These are phyloP conservation scores for Cladosporium sphaerospermum DNA, from an alignment of 2,329 filamentous ascomycete species.

Conservation along the genomic window DNA sequence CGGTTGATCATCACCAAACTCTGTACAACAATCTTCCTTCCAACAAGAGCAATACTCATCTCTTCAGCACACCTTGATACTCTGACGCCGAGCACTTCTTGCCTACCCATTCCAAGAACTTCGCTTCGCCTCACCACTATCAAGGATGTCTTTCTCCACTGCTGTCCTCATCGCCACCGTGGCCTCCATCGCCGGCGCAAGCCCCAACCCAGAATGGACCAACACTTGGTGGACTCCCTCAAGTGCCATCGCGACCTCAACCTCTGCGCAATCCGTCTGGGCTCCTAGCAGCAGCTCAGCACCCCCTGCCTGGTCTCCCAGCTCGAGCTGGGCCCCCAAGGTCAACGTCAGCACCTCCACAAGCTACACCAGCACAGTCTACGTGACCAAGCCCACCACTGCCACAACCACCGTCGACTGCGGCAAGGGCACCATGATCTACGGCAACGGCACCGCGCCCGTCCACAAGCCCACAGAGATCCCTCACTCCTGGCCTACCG, in stretches of 20 bases:
- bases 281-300: not conserved
- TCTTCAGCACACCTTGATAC: conserved; percentile 3
- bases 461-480: not conserved
- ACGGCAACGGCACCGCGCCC: conserved; percentile 6
- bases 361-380: conserved; percentile 11
- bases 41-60: not conserved
- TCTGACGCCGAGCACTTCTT: conserved; percentile 7
- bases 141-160: conserved; percentile 11
- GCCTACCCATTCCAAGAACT: not conserved
- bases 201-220: not conserved
- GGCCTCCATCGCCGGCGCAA: not conserved
- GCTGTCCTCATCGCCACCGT: conserved; percentile 1
- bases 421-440: conserved; percentile 10
- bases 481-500: conserved; percentile 1
- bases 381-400: conserved; percentile 9
- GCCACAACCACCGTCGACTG: conserved; percentile 7
- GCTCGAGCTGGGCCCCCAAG: conserved; percentile 6
- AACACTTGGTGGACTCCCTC: conserved; percentile 11
- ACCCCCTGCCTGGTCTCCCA: conserved; percentile 1
- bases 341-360: conserved; percentile 4
- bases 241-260: not conserved
- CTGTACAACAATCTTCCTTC: not conserved
- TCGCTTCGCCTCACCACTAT: conserved; percentile 4
- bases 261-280: conserved; percentile 3
- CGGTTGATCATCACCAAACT: not conserved